Conservation (phyloP, 345 rosid species). For the Euphorbia peplus region DNA sequence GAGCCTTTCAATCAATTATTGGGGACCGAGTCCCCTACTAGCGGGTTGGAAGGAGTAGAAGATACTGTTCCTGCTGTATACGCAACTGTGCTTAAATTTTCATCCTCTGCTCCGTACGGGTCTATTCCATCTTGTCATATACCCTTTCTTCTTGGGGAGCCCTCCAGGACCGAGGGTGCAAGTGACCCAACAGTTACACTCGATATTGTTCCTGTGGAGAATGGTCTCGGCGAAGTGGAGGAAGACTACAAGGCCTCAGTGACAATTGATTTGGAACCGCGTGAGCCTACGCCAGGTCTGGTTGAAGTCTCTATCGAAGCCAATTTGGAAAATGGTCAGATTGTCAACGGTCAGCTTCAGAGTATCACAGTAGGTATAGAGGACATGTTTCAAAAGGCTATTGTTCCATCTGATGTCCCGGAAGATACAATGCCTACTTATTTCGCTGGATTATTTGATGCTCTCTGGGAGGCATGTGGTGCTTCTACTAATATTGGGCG, state of each 20-base stretch:
- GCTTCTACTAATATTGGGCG: constrained; percentile 67
- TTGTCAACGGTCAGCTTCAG: constrained; percentile 70
- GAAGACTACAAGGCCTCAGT: constrained; percentile 62
- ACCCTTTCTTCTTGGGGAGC: constrained; percentile 86
- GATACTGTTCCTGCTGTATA: constrained; percentile 64
- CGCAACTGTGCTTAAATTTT: constrained; percentile 83
- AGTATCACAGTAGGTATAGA: constrained; percentile 76
- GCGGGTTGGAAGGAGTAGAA: constrained; percentile 43
- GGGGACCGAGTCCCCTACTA: constrained; percentile 42
- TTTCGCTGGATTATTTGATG: constrained; percentile 58
- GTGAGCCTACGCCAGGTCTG: constrained; percentile 88
- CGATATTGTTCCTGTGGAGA: constrained; percentile 44
- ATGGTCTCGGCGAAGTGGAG: constrained; percentile 38
- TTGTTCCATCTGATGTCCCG: constrained; percentile 51
- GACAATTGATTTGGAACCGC: constrained; percentile 67
- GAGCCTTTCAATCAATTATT: constrained; percentile 55
- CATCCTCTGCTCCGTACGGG: constrained; percentile 83
- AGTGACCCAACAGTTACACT: constrained; percentile 36
- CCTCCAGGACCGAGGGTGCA: constrained; percentile 33
- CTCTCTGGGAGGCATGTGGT: constrained; percentile 89
- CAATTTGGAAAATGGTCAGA: constrained; percentile 75
- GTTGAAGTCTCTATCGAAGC: constrained; percentile 86
- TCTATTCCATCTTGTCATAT: constrained; percentile 67
- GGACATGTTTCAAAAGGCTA: constrained; percentile 89
- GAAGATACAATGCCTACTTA: constrained; percentile 50